Percentiles rank a stretch among this genome's conserved stretches.
These are phyloP conservation scores for Elsinoe ampelina DNA, from an alignment of 2,329 filamentous ascomycete species.

Conservation along the genomic window DNA sequence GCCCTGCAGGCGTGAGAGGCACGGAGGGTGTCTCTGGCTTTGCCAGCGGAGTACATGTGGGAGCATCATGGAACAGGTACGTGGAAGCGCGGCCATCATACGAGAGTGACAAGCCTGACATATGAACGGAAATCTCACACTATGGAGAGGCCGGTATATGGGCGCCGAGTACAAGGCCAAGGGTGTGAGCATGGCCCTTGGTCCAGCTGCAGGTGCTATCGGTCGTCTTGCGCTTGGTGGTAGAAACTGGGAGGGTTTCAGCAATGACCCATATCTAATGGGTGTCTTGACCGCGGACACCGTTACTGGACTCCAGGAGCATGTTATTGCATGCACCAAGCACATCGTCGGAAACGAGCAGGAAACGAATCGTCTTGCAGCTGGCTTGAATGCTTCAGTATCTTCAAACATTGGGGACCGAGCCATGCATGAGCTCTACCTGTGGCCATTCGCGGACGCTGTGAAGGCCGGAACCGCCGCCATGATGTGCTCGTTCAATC, in stretches of 20 bases:
- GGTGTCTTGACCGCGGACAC: conserved; percentile 23
- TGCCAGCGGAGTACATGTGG: conserved; percentile 30
- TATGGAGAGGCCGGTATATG: conserved; percentile 27
- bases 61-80: conserved; percentile 33
- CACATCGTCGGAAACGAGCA: conserved; percentile 27
- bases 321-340: conserved; percentile 33
- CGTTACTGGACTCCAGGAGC: conserved; percentile 24
- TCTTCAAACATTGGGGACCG: conserved; percentile 36
- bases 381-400: conserved; percentile 27
- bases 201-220: conserved; percentile 26
- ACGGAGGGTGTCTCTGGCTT: conserved; percentile 28
- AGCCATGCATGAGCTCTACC: conserved; percentile 21
- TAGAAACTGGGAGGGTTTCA: conserved; percentile 26
- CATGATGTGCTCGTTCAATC: conserved; percentile 67
- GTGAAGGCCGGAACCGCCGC: conserved; percentile 56
- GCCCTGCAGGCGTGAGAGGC: conserved; percentile 28
- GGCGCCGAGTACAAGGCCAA: conserved; percentile 28
- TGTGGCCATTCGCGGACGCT: conserved; percentile 56
- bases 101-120: no score
- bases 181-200: conserved; percentile 25
- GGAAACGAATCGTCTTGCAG: conserved; percentile 22
- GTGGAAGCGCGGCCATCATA: no score
- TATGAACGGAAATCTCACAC: conserved; percentile 24
- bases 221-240: conserved; percentile 25
- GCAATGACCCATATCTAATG: conserved; percentile 24